Evolutionary conservation across 192 early-diverging fungal species (phyloP).

Genomic region (Phycomyces blakesleeanus): DNA sequence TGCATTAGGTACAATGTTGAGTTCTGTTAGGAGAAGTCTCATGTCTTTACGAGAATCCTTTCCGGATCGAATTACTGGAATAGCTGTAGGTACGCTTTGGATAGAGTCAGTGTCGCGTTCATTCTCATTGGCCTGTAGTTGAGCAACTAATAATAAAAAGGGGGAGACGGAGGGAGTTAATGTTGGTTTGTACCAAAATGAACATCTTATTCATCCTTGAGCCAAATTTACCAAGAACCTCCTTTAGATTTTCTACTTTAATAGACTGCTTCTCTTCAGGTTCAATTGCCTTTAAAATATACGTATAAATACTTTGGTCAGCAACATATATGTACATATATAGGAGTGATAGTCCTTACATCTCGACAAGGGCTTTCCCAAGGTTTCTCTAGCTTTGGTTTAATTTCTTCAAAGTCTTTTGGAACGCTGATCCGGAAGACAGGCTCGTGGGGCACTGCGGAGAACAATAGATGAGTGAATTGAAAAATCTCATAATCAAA

Average conservation of each 20-base stretch:
- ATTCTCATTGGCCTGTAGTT: not conserved
- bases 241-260: constrained; percentile 34
- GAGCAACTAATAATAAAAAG: constrained; percentile 9
- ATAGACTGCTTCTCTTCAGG: constrained; percentile 21
- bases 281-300: constrained; percentile 4
- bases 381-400: not conserved
- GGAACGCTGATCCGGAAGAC: not conserved
- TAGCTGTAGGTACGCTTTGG: not conserved
- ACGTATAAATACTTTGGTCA: not conserved
- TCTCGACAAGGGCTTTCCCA: not conserved
- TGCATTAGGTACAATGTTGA: constrained; percentile 6
- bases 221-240: constrained; percentile 20
- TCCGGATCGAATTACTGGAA: not conserved
- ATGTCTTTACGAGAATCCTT: constrained; percentile 20
- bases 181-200: not conserved
- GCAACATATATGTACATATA: not conserved
- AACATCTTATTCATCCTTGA: not conserved
- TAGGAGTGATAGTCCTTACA: not conserved
- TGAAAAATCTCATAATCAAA: not conserved
- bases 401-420: not conserved
- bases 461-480: not conserved
- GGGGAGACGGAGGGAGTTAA: not conserved
- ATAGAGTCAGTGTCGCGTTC: constrained; percentile 1
- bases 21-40: constrained; percentile 13
- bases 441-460: not conserved